Evolutionary conservation across 805 yeast genomes (phyloP), one percentile per base, ranked within the genome.

Genomic region (Diddensiella transvaalensis): DNA sequence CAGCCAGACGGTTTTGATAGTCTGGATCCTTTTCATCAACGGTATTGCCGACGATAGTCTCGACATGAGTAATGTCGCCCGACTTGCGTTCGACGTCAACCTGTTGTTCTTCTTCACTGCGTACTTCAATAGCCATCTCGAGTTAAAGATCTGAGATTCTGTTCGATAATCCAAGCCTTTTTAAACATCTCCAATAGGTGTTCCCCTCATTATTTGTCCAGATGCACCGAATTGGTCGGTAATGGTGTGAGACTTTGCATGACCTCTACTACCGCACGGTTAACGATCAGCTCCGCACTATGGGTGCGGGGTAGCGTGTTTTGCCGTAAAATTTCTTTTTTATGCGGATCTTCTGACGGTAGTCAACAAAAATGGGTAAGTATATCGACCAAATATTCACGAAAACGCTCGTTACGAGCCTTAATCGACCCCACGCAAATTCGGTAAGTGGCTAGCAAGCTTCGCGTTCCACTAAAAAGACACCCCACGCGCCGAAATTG

Each of bases 1-100:
- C 45, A 24, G 26, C 45, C n/a, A 42, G 38, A 13, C 26, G 22
- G 38, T 17, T 38, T 11, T 24, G 10, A 3, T 15, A 17, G 13
- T 42, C 45, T 3, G 15, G 38, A 21, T 42, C 35, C 15, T 43
- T 43, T 35, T 26, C 32, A 26, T 26, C 32, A 26, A 8, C 8
- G 13, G 32, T 26, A 26, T 26, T 26, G 13, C 37, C 44, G 13
- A 23, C 24, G 15, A 26, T 19, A 26, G 19, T 24, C 21, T 41
- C 44, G 21, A 41, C 44, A 41, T 41, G 44, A 24, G 19, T 21
- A 24, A 41, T 26, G 37, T 22, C 23, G 5, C 24, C 44, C 6
- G 24, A 26, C 32, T 26, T 26, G 32, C 32, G 32, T 8, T 26
- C 32, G 11, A 8, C 32, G 13, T 8, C 11, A 8, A 26, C 11